Evolutionary conservation across 345 rosid genomes (phyloP).

Genomic region (Turnera subulata): DNA sequence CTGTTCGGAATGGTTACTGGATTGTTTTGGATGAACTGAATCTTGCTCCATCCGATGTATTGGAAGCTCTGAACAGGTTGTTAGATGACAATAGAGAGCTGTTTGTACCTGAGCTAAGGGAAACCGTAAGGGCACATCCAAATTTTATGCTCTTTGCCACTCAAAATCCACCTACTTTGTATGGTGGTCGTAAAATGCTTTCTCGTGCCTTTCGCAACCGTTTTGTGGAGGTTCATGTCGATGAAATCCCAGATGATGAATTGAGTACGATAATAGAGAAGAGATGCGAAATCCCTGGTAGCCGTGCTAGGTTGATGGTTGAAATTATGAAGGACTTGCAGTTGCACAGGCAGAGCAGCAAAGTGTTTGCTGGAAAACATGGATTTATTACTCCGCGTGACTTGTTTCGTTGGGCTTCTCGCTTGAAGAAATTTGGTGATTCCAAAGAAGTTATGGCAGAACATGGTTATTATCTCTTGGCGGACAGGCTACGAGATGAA

Average conservation of each 20-base stretch:
- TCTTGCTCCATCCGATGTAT: constrained; percentile 94
- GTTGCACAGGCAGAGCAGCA: constrained; percentile 81
- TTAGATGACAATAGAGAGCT: constrained; percentile 97
- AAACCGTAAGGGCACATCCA: constrained; percentile 78
- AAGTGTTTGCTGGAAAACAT: constrained; percentile 98
- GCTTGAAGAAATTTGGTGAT: constrained; percentile 60
- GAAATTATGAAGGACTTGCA: constrained; percentile 94
- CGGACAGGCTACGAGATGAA: constrained; percentile 89
- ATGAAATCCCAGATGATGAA: constrained; percentile 88
- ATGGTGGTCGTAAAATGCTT: constrained; percentile 97
- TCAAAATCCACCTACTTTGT: constrained; percentile 87
- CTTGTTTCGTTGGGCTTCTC: constrained; percentile 93
- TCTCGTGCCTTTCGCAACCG: constrained; percentile 98
- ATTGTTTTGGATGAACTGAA: constrained; percentile 93
- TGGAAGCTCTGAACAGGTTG: constrained; percentile 88
- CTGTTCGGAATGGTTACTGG: constrained; percentile 88
- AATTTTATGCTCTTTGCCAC: constrained; percentile 97
- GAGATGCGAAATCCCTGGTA: constrained; percentile 65
- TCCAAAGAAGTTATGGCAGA: constrained; percentile 79
- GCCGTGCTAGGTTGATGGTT: constrained; percentile 79
- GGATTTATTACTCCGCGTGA: constrained; percentile 97
- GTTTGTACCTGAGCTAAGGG: constrained; percentile 77
- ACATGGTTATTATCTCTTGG: constrained; percentile 89
- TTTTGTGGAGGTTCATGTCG: constrained; percentile 97
- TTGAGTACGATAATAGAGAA: constrained; percentile 59